Evolutionary conservation across 2,329 filamentous ascomycete genomes (phyloP), one percentile per base, ranked within the genome.

Genomic region (Talaromyces sp.): DNA sequence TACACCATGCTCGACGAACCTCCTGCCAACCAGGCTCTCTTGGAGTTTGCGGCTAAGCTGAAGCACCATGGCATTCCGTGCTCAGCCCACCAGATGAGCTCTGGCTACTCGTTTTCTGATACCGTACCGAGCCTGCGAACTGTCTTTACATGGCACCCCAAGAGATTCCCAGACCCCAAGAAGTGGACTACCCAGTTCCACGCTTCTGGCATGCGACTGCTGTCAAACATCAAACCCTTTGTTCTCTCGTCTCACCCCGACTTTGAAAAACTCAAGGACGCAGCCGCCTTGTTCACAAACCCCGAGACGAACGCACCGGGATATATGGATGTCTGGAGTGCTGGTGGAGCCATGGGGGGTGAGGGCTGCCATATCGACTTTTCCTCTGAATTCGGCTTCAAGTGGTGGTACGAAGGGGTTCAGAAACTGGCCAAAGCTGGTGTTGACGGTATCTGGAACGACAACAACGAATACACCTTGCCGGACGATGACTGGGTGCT

Each of bases 361-460:
- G 82, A 89, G 55, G 89, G 88, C 3, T 85, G 87, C 2, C 88
- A 91, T 64, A 84, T 91, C 53, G 89, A 91, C 71, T 91, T 91
- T 66, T 89, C 88, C 0, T 89, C 87, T 0, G 78, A 83, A 25
- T 81, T 82, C 0, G 88, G 86, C 0, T 91, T 85, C 68, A 77
- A 85, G 17, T 91, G 87, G 86, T 91, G 89, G 89, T 88, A 85
- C 63, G 78, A 89, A 0, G 88, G 88, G 1, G 84, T 89, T 9
- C 81, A 83, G 62, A 81, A 80, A 56, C 78, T 91, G 1, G 85
- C 85, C 59, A 76, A 83, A 28, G 75, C 84, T 9, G 88, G 88
- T 0, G 88, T 91, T 60, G 88, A 90, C 65, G 88, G 82, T 55
- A 90, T 91, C 76, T 91, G 89, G 88, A 91, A 91, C 65, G 88